Evolutionary conservation across 78 protist genomes (phyloP).

Genomic region (Dictyostelium intermedium): DNA sequence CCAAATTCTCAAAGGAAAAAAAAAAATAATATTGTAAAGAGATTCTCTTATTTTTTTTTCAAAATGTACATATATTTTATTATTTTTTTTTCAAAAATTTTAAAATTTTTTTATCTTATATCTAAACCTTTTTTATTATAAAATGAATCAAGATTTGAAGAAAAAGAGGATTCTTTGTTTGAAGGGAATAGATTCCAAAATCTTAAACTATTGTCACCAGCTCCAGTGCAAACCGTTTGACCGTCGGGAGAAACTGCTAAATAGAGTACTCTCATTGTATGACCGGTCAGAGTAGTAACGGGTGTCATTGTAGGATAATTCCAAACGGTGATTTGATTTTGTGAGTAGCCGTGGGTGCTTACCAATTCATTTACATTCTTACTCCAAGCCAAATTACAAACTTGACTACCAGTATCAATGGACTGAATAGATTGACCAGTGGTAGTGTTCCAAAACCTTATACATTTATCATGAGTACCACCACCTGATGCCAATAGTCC

Average conservation of each 20-base stretch:
- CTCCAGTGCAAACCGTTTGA: conserved; percentile 94
- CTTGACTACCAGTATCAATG: conserved; percentile 87
- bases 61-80: not conserved
- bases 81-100: not conserved
- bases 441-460: conserved; percentile 96
- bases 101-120: conserved; percentile 17
- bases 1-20: too few species aligned
- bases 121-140: conserved; percentile 41
- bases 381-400: conserved; percentile 94
- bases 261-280: conserved; percentile 96
- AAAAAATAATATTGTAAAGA: too few species aligned
- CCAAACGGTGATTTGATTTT: conserved; percentile 98
- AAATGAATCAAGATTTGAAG: conserved; percentile 20
- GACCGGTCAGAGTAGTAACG: conserved; percentile 85
- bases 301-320: conserved; percentile 91
- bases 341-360: conserved; percentile 98
- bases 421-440: conserved; percentile 82
- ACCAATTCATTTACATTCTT: conserved; percentile 94
- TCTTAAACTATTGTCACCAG: conserved; percentile 99
- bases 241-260: conserved; percentile 96
- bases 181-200: conserved; percentile 96
- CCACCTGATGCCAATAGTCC: conserved; percentile 99
- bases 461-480: conserved; percentile 98
- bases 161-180: conserved; percentile 48
- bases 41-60: not conserved